Percentiles rank a stretch among this genome's conserved stretches.
phyloP scores from a whole-genome alignment of 495 filamentous ascomycete species.

The Tuber magnatum region DNA sequence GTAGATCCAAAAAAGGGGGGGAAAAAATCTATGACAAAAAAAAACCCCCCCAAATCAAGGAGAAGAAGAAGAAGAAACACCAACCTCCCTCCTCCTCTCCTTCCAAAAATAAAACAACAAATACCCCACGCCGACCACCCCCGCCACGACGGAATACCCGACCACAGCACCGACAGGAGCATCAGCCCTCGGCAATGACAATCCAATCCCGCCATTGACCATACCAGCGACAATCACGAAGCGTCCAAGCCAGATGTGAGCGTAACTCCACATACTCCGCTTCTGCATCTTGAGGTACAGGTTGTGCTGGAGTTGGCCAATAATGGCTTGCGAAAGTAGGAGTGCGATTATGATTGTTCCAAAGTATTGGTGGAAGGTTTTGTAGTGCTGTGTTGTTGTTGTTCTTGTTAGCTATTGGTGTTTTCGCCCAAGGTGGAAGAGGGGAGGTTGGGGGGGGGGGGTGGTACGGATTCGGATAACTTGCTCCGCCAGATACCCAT shows the following conservation, averaged over 20 bases:
- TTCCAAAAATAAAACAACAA: constrained; percentile 37
- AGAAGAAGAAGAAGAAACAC: constrained; percentile 4
- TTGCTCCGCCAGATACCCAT: constrained; percentile 52
- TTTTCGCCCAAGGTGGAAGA: not conserved
- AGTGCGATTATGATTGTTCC: constrained; percentile 56
- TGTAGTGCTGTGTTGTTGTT: constrained; percentile 35
- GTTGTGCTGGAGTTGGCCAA: constrained; percentile 60
- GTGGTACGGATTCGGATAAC: constrained; percentile 39
- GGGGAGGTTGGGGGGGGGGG: too few relatives aligned
- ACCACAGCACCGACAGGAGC: constrained; percentile 48
- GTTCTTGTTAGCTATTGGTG: constrained; percentile 40
- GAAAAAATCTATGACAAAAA: too few relatives aligned
- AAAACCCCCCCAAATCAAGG: not conserved
- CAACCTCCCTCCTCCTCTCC: constrained; percentile 28
- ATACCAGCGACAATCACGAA: constrained; percentile 56
- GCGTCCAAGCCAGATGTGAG: constrained; percentile 67
- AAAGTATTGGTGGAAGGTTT: constrained; percentile 41
- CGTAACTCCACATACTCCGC: constrained; percentile 52
- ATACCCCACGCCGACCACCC: constrained; percentile 49
- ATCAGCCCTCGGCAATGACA: constrained; percentile 46
- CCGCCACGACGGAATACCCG: constrained; percentile 56
- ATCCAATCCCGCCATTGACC: constrained; percentile 64
- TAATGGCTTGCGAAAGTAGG: constrained; percentile 56
- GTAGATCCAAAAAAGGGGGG: too few relatives aligned
- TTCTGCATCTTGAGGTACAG: constrained; percentile 47